phyloP scores from a whole-genome alignment of 169 alveolate species.

The Plasmodium falciparum region DNA sequence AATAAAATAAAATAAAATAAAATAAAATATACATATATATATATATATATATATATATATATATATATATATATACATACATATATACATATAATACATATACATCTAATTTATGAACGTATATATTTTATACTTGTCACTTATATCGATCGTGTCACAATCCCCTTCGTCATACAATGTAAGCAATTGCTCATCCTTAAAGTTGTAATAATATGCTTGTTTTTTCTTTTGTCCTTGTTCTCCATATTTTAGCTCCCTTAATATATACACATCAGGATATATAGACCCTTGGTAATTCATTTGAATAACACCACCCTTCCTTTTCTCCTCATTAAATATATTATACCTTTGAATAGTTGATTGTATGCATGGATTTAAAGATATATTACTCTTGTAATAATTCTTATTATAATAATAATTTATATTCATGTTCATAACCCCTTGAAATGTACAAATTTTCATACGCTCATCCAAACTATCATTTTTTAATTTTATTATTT shows the following conservation, averaged over 20 bases:
- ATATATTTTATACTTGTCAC: conserved; percentile 1
- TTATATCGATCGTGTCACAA: not conserved
- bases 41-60: not conserved
- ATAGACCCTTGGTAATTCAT: not conserved
- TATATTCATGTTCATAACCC: conserved; percentile 27
- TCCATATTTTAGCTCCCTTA: conserved; percentile 2
- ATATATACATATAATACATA: no score
- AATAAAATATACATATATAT: conserved; percentile 2
- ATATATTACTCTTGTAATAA: conserved; percentile 30
- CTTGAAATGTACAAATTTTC: conserved; percentile 18
- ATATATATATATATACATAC: not conserved
- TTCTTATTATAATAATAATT: conserved; percentile 55
- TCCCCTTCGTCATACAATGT: not conserved
- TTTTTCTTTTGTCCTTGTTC: not conserved
- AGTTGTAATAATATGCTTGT: conserved; percentile 35
- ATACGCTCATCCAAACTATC: not conserved
- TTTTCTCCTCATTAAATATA: not conserved
- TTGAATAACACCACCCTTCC: not conserved
- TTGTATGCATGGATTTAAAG: conserved; percentile 35
- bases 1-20: no score
- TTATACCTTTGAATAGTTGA: conserved; percentile 46
- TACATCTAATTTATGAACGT: no score
- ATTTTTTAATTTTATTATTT: conserved; percentile 1
- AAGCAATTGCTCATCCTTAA: conserved; percentile 12
- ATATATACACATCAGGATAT: conserved; percentile 42